phyloP scores from a whole-genome alignment of 768 basidiomycete genomes.

The Suillus brevipes region DNA sequence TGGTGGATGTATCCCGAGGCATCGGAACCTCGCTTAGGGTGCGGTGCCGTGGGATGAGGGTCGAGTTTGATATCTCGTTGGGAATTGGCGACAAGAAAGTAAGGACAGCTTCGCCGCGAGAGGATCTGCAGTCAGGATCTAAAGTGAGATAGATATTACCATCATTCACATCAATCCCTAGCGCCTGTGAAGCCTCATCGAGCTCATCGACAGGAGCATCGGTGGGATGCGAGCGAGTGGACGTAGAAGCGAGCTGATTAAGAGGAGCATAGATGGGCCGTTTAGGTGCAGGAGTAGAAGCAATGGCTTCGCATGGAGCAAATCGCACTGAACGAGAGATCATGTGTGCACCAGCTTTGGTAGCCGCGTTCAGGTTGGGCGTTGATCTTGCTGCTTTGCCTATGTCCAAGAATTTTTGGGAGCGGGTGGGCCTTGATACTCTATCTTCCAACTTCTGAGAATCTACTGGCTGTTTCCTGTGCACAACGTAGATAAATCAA shows the following conservation, averaged over 20 bases:
- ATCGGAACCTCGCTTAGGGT: conserved; percentile 21
- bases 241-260: no score
- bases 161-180: conserved; percentile 12
- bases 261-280: no score
- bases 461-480: conserved; percentile 15
- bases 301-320: neutral
- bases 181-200: conserved; percentile 9
- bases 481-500: neutral
- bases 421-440: conserved; percentile 10
- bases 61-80: conserved; percentile 22
- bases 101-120: conserved; percentile 22
- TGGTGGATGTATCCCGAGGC: neutral
- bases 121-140: conserved; percentile 23
- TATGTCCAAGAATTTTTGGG: conserved; percentile 20
- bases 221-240: neutral
- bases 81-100: conserved; percentile 28
- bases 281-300: neutral
- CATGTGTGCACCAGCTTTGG: neutral
- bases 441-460: conserved; percentile 13
- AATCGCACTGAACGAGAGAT: neutral
- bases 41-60: conserved; percentile 21
- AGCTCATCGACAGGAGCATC: neutral
- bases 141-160: conserved; percentile 31
- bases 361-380: conserved; percentile 20
- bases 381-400: conserved; percentile 24